Evolutionary conservation across 2,329 filamentous ascomycete genomes (phyloP).

Genomic region (Bipolaris cookei): DNA sequence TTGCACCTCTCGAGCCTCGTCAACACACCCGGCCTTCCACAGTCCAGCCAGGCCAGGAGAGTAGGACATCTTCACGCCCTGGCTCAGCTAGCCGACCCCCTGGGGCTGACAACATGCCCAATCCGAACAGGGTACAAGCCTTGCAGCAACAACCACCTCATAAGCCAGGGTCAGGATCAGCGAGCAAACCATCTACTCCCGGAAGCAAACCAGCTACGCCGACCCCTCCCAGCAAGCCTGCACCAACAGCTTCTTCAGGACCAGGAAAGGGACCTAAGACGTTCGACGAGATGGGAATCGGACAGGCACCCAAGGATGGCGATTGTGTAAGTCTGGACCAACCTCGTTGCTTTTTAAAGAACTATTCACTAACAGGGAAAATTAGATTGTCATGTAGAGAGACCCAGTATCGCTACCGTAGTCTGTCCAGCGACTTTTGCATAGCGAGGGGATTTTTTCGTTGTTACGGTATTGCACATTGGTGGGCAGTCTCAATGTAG

Average conservation of each 20-base stretch:
- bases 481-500: conserved; percentile 10
- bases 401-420: background rate
- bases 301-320: conserved; percentile 78
- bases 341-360: background rate
- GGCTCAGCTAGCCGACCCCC: conserved; percentile 41
- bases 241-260: conserved; percentile 34
- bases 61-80: conserved; percentile 37
- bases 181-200: conserved; percentile 30
- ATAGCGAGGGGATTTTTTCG: conserved; percentile 27
- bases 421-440: conserved; percentile 14
- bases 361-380: conserved; percentile 14
- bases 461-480: conserved; percentile 17
- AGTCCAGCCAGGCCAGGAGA: conserved; percentile 44
- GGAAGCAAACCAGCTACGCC: conserved; percentile 29
- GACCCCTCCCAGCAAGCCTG: conserved; percentile 37
- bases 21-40: conserved; percentile 47
- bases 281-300: conserved; percentile 98
- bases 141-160: conserved; percentile 30
- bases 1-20: conserved; percentile 45
- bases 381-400: conserved; percentile 40
- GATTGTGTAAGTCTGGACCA: conserved; percentile 74
- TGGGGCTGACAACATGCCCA: conserved; percentile 33
- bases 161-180: conserved; percentile 25
- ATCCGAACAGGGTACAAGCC: conserved; percentile 33
- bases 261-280: conserved; percentile 84